Evolutionary conservation across 1,284 basidiomycete species (phyloP).

Genomic region (Grifola frondosa): DNA sequence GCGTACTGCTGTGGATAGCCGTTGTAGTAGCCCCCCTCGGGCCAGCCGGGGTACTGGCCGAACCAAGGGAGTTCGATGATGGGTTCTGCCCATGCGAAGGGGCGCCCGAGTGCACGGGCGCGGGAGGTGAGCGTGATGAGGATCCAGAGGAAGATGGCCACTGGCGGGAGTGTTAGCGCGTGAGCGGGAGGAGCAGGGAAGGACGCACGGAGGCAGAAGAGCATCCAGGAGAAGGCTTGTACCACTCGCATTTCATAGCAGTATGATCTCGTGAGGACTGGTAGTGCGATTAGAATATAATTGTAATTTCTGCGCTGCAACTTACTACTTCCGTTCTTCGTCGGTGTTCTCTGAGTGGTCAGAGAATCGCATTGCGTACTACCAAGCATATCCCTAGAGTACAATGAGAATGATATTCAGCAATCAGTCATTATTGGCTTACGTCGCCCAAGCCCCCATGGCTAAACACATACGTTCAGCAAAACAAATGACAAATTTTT

Average conservation of each 20-base stretch:
- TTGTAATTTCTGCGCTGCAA: constrained; percentile 1
- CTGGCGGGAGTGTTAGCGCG: constrained; percentile 31
- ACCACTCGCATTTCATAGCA: constrained; percentile 80
- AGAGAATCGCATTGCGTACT: constrained; percentile 60
- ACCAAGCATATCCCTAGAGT: constrained; percentile 65
- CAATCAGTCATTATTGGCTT: constrained; percentile 27
- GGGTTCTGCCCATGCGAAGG: constrained; percentile 49
- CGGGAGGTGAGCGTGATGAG: constrained; percentile 43
- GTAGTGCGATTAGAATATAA: constrained; percentile 3
- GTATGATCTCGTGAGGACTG: constrained; percentile 56
- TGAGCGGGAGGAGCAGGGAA: constrained; percentile 9
- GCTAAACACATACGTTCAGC: too few relatives aligned
- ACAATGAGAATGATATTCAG: constrained; percentile 3
- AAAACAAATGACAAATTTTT: background rate
- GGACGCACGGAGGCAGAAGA: constrained; percentile 58
- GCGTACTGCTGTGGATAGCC: constrained; percentile 23
- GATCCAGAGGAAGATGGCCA: constrained; percentile 43
- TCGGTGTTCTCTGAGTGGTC: constrained; percentile 43
- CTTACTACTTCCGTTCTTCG: constrained; percentile 58
- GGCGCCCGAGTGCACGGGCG: constrained; percentile 43
- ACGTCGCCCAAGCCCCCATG: constrained; percentile 75
- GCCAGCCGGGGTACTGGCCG: constrained; percentile 45
- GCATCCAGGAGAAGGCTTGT: constrained; percentile 75
- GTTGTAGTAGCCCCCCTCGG: constrained; percentile 21
- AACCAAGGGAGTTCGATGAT: constrained; percentile 54